A percentile compares a stretch with the other conserved stretches of the same genome.
Conservation (phyloP, 108 stramenopile species). For the Skeletonema costatum region DNA sequence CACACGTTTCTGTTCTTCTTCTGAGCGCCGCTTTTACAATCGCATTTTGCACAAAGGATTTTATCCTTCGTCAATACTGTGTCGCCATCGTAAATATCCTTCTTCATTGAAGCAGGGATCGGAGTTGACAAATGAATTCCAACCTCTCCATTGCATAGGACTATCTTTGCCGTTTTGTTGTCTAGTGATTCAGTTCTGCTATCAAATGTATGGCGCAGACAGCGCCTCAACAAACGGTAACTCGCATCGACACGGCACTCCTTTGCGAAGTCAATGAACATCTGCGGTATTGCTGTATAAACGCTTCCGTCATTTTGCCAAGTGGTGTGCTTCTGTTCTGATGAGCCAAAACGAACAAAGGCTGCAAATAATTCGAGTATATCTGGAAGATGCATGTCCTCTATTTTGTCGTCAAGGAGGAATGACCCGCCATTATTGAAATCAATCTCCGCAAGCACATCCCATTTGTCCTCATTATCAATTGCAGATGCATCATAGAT, state of each 20-base stretch:
- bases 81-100: slow-evolving; percentile 14
- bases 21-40: slow-evolving; percentile 10
- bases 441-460: slow-evolving; percentile 17
- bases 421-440: slow-evolving; percentile 12
- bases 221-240: slow-evolving; percentile 13
- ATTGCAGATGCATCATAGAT: slow-evolving; percentile 5
- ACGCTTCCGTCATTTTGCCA: slow-evolving; percentile 19
- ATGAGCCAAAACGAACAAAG: slow-evolving; percentile 5
- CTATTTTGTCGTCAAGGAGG: slow-evolving; percentile 6
- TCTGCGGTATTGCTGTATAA: slow-evolving; percentile 17
- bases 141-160: slow-evolving; percentile 16
- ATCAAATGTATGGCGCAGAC: slow-evolving; percentile 17
- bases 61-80: slow-evolving; percentile 20
- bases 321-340: slow-evolving; percentile 11
- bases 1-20: background rate
- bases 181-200: slow-evolving; percentile 16
- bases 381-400: slow-evolving; percentile 10
- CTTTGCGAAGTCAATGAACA: slow-evolving; percentile 22
- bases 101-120: slow-evolving; percentile 30
- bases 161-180: slow-evolving; percentile 20
- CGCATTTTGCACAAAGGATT: slow-evolving; percentile 4
- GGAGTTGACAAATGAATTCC: slow-evolving; percentile 7
- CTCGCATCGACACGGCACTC: slow-evolving; percentile 13
- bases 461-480: slow-evolving; percentile 5
- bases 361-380: slow-evolving; percentile 15